These are phyloP conservation scores for Patellifolia procumbens DNA, from an alignment of 179 eudicot species.

Conservation along the genomic window DNA sequence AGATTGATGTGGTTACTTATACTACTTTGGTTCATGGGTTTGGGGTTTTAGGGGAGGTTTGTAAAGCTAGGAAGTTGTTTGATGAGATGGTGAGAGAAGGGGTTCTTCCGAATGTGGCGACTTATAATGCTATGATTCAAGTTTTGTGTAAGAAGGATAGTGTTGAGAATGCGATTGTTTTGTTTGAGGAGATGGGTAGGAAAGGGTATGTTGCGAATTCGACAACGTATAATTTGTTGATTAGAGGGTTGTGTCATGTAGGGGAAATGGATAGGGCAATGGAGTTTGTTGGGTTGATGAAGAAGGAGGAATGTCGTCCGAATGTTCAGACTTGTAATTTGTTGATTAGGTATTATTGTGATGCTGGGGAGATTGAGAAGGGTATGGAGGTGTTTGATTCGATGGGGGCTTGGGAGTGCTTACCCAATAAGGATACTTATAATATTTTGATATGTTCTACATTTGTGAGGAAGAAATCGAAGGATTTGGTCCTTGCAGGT, in stretches of 20 bases:
- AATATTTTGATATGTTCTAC: conserved; percentile 69
- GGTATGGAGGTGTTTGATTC: conserved; percentile 62
- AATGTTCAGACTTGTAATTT: conserved; percentile 83
- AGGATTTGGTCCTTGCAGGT: conserved; percentile 82
- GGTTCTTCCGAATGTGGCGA: conserved; percentile 75
- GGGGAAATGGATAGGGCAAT: conserved; percentile 70
- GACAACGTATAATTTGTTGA: conserved; percentile 67
- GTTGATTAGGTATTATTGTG: conserved; percentile 74
- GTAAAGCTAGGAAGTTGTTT: conserved; percentile 62
- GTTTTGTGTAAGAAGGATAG: conserved; percentile 85
- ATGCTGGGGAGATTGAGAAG: conserved; percentile 81
- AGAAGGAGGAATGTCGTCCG: conserved; percentile 70
- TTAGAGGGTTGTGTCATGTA: conserved; percentile 78
- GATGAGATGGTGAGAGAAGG: conserved; percentile 76
- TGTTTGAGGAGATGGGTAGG: conserved; percentile 72
- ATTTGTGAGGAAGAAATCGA: conserved; percentile 80
- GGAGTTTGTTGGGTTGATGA: conserved; percentile 68
- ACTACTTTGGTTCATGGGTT: conserved; percentile 88
- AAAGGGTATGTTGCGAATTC: conserved; percentile 81
- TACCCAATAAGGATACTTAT: conserved; percentile 93
- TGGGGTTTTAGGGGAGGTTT: conserved; percentile 83
- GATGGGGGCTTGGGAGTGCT: conserved; percentile 65
- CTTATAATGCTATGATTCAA: conserved; percentile 90
- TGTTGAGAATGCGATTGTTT: conserved; percentile 59
- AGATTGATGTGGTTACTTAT: conserved; percentile 82